Conservation (phyloP, 2,329 filamentous ascomycete genomes). For the Pseudomassariella vexata region DNA sequence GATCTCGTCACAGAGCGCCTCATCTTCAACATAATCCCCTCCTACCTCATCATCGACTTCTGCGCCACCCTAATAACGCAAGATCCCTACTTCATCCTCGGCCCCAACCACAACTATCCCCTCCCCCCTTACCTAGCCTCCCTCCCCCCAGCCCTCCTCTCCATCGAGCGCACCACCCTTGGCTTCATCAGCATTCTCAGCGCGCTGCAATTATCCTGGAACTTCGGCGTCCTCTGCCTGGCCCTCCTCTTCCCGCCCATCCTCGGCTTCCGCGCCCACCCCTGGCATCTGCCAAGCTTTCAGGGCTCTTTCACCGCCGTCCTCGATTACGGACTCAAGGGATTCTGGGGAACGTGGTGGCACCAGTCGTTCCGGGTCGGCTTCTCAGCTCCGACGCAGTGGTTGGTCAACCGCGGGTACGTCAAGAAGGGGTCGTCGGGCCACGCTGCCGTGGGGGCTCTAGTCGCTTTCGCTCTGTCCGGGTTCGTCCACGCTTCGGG, state of each 20-base stretch:
- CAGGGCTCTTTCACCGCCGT: conserved; percentile 51
- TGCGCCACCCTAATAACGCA: conserved; percentile 63
- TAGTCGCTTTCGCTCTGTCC: conserved; percentile 59
- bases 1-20: conserved; percentile 41
- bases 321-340: conserved; percentile 65
- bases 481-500: conserved; percentile 67
- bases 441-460: conserved; percentile 26
- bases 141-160: conserved; percentile 39
- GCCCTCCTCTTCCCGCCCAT: conserved; percentile 42
- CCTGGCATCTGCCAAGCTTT: conserved; percentile 49
- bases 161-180: conserved; percentile 50
- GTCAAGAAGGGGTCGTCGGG: conserved; percentile 26
- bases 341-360: conserved; percentile 85
- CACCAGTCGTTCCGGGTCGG: conserved; percentile 81
- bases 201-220: conserved; percentile 57
- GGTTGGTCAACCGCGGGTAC: conserved; percentile 34
- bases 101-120: conserved; percentile 34
- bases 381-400: conserved; percentile 56
- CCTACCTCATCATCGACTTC: conserved; percentile 65
- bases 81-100: conserved; percentile 71
- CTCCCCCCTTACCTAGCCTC: conserved; percentile 36
- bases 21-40: conserved; percentile 36
- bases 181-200: conserved; percentile 50
- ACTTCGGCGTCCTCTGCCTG: conserved; percentile 52
- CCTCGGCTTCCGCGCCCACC: conserved; percentile 43